Base-by-base conservation (phyloP, 75 land plant species). In the Cupressus sempervirens region DNA sequence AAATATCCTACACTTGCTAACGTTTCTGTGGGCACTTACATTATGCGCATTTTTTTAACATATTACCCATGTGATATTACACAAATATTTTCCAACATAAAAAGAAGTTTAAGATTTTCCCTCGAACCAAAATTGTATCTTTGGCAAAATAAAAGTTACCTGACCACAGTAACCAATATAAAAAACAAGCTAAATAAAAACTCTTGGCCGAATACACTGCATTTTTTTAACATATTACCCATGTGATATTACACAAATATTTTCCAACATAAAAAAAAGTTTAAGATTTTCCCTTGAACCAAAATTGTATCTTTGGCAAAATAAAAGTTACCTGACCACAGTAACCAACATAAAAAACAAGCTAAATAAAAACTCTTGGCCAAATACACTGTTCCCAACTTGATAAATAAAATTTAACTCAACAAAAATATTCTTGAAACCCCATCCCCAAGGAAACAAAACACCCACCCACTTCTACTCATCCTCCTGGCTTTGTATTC, bases 401-500 rank as follows among this genome's bases (percentile, higher is more conserved):
- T 26, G 34, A 26, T 29, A 68, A 7, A 29, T 68, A 68, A 26
- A 68, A 26, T 29, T n/a, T 7, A 68, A 68, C 32, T 68, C 72
- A 68, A 68, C 34, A 68, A 68, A 68, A 29, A 68, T 29, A 68
- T 29, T 6, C 26, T 68, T 68, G 58, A 29, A n/a, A 2, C 72
- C 10, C 29, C 9, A 26, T 29, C 32, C 72, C 34, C 29, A 79
- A 11, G 40, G 36, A 79, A 12, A 16, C 12, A 43, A 38, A 38
- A 16, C 3, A 43, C 35, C 62, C 3, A 43, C 35, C 62, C 9
- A 68, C 5, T 9, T 67, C 46, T 58, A 91, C 77, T 91, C 90
- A 84, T 91, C 92, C 76, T 91, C 92, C 84, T 91, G 90, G 84
- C 90, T 87, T 41, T 90, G 76, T 86, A 91, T 45, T 86, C 89